Evolutionary conservation across 2,329 filamentous ascomycete genomes (phyloP).

Genomic region (Fusarium illudens): DNA sequence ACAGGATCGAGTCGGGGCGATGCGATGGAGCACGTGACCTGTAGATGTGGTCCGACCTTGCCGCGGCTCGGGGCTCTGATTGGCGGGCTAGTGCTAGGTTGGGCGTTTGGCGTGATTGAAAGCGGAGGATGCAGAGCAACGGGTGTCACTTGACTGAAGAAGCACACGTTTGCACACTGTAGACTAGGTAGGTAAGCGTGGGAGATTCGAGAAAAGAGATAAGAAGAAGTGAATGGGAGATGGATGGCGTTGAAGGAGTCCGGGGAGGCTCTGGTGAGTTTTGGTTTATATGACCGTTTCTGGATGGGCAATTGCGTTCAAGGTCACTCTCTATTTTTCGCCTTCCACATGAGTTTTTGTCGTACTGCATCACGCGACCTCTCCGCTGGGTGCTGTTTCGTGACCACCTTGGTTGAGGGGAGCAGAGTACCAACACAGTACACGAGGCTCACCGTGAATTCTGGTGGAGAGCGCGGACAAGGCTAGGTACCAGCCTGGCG

Average conservation of each 20-base stretch:
- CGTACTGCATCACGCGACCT: constrained; percentile 32
- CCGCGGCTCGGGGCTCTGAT: constrained; percentile 14
- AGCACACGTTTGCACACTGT: constrained; percentile 1
- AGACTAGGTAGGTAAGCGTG: too few species aligned
- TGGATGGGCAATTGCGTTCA: background rate
- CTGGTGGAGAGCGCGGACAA: constrained; percentile 4
- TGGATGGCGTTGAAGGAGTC: background rate
- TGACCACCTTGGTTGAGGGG: constrained; percentile 1
- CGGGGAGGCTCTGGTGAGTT: background rate
- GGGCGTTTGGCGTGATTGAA: constrained; percentile 35
- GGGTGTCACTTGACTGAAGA: constrained; percentile 32
- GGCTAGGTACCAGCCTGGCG: constrained; percentile 10
- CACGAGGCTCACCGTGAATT: constrained; percentile 20
- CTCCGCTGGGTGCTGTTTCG: constrained; percentile 1
- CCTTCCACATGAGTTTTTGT: background rate
- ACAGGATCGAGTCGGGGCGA: constrained; percentile 39
- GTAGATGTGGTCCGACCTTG: constrained; percentile 28
- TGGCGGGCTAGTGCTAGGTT: constrained; percentile 18
- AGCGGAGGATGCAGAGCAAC: constrained; percentile 23
- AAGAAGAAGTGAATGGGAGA: background rate
- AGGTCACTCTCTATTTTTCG: background rate
- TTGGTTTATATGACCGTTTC: background rate
- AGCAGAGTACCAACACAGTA: constrained; percentile 9
- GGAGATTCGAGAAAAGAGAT: constrained; percentile 11
- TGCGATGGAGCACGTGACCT: constrained; percentile 41